Evolutionary conservation across 345 rosid species (phyloP), one percentile per base, ranked within the genome.

Genomic region (Nasturtium officinale): DNA sequence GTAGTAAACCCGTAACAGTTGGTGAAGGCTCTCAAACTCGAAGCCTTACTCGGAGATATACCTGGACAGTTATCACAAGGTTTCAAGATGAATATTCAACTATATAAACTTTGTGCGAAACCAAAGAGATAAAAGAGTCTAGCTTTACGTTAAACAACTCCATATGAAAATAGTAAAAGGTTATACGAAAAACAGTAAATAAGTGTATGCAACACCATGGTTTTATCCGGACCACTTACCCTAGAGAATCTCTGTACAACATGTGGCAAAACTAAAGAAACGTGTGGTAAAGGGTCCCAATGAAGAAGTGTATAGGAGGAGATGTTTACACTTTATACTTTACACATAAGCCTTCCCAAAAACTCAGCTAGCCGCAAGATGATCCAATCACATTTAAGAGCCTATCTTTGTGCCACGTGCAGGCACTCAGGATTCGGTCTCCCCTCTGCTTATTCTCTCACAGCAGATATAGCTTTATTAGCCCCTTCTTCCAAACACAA

Each of bases 301-400:
- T 1, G 26, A 25, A 58, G 42, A 18, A 56, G 43, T 13, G 58
- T 45, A 65, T 20, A 63, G 53, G 54, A 58, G 18, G 55, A 23
- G 59, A 46, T 32, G 62, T 54, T 42, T 29, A 56, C 59, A 55
- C 58, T 69, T 51, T 64, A 47, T 37, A 26, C 53, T 25, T 45
- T 57, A 72, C 77, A 37, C 28, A 45, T 61, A 42, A 58, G 42
- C 69, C 84, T 82, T 78, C 68, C 77, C 2, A 69, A 79, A 80
- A 73, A 45, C 79, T 56, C 38, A 77, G 62, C 71, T 61, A 81
- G 50, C 87, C 88, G 84, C 85, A 74, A 80, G 83, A 80, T 87
- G 79, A 80, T 48, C 74, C 28, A 13, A 25, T 6, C 47, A 73
- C 85, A 75, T 79, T 75, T 37, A 32, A n/a, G 20, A 0, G 38